Evolutionary conservation across 768 basidiomycete genomes (phyloP), one percentile per base, ranked within the genome.

Genomic region (Lentinus tigrinus): DNA sequence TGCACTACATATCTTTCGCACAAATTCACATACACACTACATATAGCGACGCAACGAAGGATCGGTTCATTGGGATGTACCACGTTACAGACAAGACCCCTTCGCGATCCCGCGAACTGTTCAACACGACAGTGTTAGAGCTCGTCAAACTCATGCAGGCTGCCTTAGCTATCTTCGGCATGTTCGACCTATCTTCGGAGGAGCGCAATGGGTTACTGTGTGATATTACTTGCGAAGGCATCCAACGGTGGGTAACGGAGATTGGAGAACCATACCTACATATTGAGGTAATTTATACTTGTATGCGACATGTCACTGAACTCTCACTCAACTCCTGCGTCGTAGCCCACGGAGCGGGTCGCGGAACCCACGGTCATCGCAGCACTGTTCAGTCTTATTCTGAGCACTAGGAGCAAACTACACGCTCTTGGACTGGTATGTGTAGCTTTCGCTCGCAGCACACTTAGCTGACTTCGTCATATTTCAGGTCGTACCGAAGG

Each of bases 71-170:
- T 38, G 81, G 83, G 31, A 81, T 83, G 37, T 93, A 90, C 68
- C 80, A 81, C 63, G 74, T 93, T 21, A 72, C 74, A 28, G 81
- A 88, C 56, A 72, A 69, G 47, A 60, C 69, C 11, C 54, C 66
- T 21, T 50, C 67, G 39, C 63, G 68, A 2, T 64, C 68, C 16
- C 38, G 62, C 11, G 63, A 63, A n/a, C 67, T 79, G 19, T 93
- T 93, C 74, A 80, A 76, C 54, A 73, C 77, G 2, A 83, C 85
- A 24, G 89, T 93, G 5, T 78, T 93, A 17, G 88, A 91, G 67
- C 78, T 94, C 26, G 84, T 93, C 63, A 86, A 83, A 67, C 75
- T 91, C 61, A 72, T 93, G 36, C 91, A 93, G 67, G 82, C 84
- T 10, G 83, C 82, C 27, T 79, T 94, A 31, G 74, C 79, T 49